Evolutionary conservation across 2,329 filamentous ascomycete species (phyloP).

Genomic region (Acrodontium crateriforme): DNA sequence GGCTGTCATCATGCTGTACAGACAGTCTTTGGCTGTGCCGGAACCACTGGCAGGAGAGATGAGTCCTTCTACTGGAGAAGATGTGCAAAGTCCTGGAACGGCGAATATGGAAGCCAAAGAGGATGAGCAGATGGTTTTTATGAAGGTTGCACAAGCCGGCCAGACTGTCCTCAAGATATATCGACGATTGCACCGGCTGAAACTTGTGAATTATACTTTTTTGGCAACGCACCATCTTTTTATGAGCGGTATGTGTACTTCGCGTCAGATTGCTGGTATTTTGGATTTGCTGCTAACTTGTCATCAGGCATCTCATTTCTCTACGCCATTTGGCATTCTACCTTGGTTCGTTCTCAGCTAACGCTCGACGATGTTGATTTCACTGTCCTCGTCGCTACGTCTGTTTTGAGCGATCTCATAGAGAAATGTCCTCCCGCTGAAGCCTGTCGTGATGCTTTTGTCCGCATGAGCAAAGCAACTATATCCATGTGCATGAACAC

Average conservation of each 20-base stretch:
- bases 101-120: constrained; percentile 52
- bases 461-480: constrained; percentile 87
- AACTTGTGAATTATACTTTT: constrained; percentile 91
- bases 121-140: constrained; percentile 81
- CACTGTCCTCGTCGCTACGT: constrained; percentile 83
- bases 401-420: constrained; percentile 79
- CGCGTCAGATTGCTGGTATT: neutral
- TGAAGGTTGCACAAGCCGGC: constrained; percentile 89
- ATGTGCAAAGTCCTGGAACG: constrained; percentile 40
- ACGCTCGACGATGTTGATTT: constrained; percentile 96
- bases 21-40: constrained; percentile 69
- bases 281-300: neutral
- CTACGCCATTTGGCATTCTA: constrained; percentile 95
- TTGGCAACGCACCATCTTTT: constrained; percentile 91
- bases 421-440: constrained; percentile 92
- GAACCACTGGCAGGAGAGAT: constrained; percentile 71
- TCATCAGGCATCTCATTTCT: constrained; percentile 68
- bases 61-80: constrained; percentile 38
- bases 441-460: constrained; percentile 86
- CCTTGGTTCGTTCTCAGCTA: constrained; percentile 70
- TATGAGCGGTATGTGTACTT: constrained; percentile 59
- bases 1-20: constrained; percentile 86
- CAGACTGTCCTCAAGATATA: constrained; percentile 88
- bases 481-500: constrained; percentile 88
- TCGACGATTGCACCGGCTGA: constrained; percentile 71